A percentile compares a stretch with the other conserved stretches of the same genome.
These are phyloP conservation scores for Pholiota conissans DNA, from an alignment of 768 basidiomycete species.

Conservation along the genomic window DNA sequence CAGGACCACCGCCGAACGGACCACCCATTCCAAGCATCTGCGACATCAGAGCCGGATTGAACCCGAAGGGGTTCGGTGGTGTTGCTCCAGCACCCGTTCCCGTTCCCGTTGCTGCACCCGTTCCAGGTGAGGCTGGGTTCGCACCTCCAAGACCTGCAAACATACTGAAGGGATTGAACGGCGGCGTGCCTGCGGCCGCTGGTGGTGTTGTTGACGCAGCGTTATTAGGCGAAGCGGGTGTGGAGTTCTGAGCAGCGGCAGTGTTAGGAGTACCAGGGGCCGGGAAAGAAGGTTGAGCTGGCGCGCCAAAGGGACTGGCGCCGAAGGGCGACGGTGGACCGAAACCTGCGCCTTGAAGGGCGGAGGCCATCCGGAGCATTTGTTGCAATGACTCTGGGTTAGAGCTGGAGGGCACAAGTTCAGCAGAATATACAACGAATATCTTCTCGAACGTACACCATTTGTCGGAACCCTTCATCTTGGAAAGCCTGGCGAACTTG, in stretches of 20 bases:
- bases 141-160: conserved; percentile 6
- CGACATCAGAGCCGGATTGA: conserved; percentile 45
- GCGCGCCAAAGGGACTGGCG: conserved; percentile 17
- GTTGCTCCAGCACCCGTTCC: conserved; percentile 19
- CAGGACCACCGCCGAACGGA: conserved; percentile 18
- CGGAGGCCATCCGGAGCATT: conserved; percentile 73
- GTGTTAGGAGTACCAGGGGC: conserved; percentile 51
- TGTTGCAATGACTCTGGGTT: conserved; percentile 76
- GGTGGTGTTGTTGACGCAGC: conserved; percentile 19
- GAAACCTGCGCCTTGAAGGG: conserved; percentile 45
- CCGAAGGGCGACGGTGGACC: conserved; percentile 21
- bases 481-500: conserved; percentile 80
- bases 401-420: conserved; percentile 46
- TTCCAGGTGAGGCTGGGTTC: neutral
- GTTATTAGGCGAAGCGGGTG: conserved; percentile 21
- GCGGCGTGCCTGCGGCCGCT: conserved; percentile 18
- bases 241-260: conserved; percentile 16
- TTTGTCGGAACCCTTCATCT: conserved; percentile 69
- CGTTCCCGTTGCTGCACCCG: conserved; percentile 17
- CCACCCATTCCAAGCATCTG: conserved; percentile 34
- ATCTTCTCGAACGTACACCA: conserved; percentile 54
- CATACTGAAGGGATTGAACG: conserved; percentile 23
- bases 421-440: neutral
- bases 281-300: conserved; percentile 40
- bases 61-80: conserved; percentile 31